Percentiles rank a stretch among this genome's conserved stretches.
Conservation (phyloP, 2,329 filamentous ascomycete genomes). For the Elsinoe australis region DNA sequence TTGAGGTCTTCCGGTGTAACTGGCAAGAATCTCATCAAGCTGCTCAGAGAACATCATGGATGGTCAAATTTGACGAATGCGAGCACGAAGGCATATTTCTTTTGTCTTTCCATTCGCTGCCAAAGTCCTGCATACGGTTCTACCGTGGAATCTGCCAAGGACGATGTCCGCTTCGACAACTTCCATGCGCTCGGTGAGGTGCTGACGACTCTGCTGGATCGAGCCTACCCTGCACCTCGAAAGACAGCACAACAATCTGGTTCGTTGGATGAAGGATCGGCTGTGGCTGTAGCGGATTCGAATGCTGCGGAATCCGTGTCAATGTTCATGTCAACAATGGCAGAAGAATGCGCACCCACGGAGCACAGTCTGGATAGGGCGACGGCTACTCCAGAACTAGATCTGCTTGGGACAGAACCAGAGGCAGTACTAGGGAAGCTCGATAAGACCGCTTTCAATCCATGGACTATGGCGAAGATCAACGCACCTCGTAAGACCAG, state of each 20-base stretch:
- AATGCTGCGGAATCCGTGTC: neutral
- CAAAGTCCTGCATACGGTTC: conserved; percentile 58
- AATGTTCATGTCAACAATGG: conserved; percentile 1
- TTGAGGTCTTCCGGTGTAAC: conserved; percentile 49
- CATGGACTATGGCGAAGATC: conserved; percentile 45
- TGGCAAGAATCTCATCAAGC: conserved; percentile 50
- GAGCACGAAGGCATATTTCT: conserved; percentile 48
- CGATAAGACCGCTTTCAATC: conserved; percentile 33
- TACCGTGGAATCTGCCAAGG: conserved; percentile 65
- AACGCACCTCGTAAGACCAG: conserved; percentile 30
- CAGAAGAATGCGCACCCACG: neutral
- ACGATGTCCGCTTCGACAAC: conserved; percentile 61
- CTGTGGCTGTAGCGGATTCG: neutral
- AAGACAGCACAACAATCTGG: too few relatives aligned
- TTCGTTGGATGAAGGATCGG: too few relatives aligned
- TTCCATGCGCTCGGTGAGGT: conserved; percentile 41
- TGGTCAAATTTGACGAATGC: conserved; percentile 32
- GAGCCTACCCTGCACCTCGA: conserved; percentile 30
- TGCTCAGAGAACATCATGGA: conserved; percentile 43
- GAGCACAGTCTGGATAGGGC: neutral
- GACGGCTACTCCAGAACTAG: neutral
- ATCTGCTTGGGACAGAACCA: neutral
- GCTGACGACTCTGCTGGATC: conserved; percentile 40
- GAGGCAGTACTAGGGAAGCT: conserved; percentile 25
- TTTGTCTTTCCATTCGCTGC: conserved; percentile 58